Percentiles rank a stretch among this genome's conserved stretches.
Evolutionary conservation across 1,284 basidiomycete species (phyloP).

Genomic region (Heimioporus retisporus): DNA sequence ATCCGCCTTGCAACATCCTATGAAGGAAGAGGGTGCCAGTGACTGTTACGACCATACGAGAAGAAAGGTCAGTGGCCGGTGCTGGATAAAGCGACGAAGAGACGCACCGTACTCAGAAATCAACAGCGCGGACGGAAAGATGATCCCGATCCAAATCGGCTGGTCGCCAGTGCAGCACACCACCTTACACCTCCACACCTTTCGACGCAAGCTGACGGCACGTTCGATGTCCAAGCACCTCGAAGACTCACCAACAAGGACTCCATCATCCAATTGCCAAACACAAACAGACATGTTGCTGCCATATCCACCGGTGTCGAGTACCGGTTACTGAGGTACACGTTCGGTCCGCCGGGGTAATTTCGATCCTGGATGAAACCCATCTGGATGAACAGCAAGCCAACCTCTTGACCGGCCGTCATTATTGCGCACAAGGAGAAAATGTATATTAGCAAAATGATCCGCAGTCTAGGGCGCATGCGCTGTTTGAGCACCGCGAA

Average conservation of each 20-base stretch:
- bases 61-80: constrained; percentile 7
- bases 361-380: constrained; percentile 26
- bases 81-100: background rate
- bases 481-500: constrained; percentile 27
- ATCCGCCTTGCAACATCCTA: background rate
- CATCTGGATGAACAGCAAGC: constrained; percentile 27
- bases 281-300: constrained; percentile 22
- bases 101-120: constrained; percentile 26
- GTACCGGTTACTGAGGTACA: constrained; percentile 23
- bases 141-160: constrained; percentile 21
- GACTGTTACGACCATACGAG: constrained; percentile 15
- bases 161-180: constrained; percentile 26
- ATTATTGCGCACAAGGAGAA: constrained; percentile 22
- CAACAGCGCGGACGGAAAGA: constrained; percentile 22
- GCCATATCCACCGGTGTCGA: constrained; percentile 16
- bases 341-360: constrained; percentile 32
- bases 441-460: constrained; percentile 29
- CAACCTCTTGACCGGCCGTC: constrained; percentile 27
- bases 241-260: constrained; percentile 31
- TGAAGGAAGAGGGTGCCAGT: constrained; percentile 22
- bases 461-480: constrained; percentile 17
- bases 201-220: constrained; percentile 1
- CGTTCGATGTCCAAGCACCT: background rate
- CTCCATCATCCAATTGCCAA: constrained; percentile 39
- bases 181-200: constrained; percentile 39